Evolutionary conservation across 1,139 yeast genomes (phyloP), one percentile per base, ranked within the genome.

Genomic region (Lodderomyces parapsilosis): DNA sequence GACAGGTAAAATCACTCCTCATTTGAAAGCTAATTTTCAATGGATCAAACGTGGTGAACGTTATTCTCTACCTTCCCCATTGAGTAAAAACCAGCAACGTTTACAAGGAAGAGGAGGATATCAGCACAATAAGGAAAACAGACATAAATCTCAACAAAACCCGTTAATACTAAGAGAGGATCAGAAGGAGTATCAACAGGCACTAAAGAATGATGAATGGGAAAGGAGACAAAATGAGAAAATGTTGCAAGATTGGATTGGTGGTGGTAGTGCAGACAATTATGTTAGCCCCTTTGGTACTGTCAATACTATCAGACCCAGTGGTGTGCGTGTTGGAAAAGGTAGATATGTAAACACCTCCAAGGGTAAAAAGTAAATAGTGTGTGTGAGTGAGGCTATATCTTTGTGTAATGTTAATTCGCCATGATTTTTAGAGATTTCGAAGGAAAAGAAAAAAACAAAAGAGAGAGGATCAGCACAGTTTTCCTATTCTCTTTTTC

Each of bases 231-330:
- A 88, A 57, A 88, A 88, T 54, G 97, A 90, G 55, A 90, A 90
- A 65, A 71, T 86, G 49, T 69, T 90, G 51, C 83, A 85, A 55
- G 90, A 89, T 57, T 93, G 95, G 86, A 81, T 90, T 43, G 96
- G 96, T 23, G 96, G 96, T 15, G 96, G 95, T 4, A 85, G 95
- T 47, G 97, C 96, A 6, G 98, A 91, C 56, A 85, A 87, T 55
- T 83, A 81, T 55, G 81, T 85, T 44, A 85, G 96, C n/a, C 98
- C 99, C 8, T 93, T 93, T 64, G 86, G 68, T 45, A 62, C 90
- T 6, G 75, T 80, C 36, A 80, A 83, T 42, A 80, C 80, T 2
- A 69, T 78, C 32, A 76, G 85, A 57, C 77, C 78, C 30, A 77
- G 83, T 15, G 84, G 87, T 22, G 94, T 90, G 22, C 80, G 76